Conservation (phyloP, 1,139 yeast species). For the Meyerozyma carpophila region DNA sequence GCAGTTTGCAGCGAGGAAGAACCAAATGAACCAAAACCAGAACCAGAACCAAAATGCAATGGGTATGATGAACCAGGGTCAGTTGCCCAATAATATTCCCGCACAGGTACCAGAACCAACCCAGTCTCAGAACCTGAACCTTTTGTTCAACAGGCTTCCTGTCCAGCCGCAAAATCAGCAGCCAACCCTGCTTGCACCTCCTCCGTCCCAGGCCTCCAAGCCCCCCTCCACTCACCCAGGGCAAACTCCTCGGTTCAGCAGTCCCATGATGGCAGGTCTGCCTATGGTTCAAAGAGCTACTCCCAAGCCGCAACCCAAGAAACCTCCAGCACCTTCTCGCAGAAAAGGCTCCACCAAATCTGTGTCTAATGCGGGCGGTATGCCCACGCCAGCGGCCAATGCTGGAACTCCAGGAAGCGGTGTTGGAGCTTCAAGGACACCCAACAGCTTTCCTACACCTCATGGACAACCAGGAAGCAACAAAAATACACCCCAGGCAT, state of each 20-base stretch:
- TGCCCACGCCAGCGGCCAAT: conserved; percentile 33
- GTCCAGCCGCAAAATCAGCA: not conserved
- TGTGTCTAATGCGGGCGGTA: conserved; percentile 5
- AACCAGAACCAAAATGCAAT: conserved; percentile 4
- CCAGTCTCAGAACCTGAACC: not conserved
- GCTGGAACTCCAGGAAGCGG: conserved; percentile 40
- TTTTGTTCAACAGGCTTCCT: not conserved
- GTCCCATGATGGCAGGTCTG: conserved; percentile 1
- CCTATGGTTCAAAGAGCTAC: not conserved
- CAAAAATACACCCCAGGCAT: conserved; percentile 39
- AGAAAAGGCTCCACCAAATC: not conserved
- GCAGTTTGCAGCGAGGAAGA: conserved; percentile 33
- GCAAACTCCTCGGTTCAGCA: not conserved
- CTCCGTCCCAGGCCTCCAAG: not conserved
- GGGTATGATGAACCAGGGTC: not conserved
- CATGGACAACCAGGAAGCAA: conserved; percentile 30
- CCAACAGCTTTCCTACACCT: conserved; percentile 42
- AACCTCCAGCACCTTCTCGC: conserved; percentile 3
- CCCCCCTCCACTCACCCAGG: not conserved
- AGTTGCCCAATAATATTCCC: not conserved
- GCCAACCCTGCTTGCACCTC: not conserved
- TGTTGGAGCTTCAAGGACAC: conserved; percentile 39
- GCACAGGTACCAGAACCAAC: not conserved
- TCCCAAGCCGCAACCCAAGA: conserved; percentile 2
- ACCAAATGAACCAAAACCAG: conserved; percentile 23